Evolutionary conservation across 2,329 filamentous ascomycete species (phyloP).

Genomic region (Clonostachys sp.): DNA sequence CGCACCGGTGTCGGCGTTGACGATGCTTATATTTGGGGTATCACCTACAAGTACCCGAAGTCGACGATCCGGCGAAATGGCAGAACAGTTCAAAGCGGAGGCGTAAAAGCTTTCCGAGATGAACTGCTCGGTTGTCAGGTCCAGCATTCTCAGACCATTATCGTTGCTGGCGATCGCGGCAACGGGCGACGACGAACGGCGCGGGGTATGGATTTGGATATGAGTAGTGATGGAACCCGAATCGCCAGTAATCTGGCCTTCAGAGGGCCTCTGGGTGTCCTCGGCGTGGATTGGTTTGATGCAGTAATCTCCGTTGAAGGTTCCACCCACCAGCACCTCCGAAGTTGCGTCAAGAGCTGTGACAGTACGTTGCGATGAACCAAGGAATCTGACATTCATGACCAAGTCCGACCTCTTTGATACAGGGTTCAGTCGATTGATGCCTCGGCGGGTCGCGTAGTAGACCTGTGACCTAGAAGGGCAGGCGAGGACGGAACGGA

Average conservation of each 20-base stretch:
- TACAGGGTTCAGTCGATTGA: slow-evolving; percentile 48
- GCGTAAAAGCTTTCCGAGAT: slow-evolving; percentile 47
- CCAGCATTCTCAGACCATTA: slow-evolving; percentile 50
- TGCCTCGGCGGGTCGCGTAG: slow-evolving; percentile 45
- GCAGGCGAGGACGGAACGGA: slow-evolving; percentile 57
- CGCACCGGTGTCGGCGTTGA: slow-evolving; percentile 62
- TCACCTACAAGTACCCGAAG: slow-evolving; percentile 73
- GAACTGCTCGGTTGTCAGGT: slow-evolving; percentile 55
- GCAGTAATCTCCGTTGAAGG: slow-evolving; percentile 52
- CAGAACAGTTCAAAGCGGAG: slow-evolving; percentile 67
- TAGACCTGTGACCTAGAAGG: slow-evolving; percentile 50
- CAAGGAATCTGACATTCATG: background rate
- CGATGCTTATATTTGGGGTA: slow-evolving; percentile 58
- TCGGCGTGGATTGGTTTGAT: slow-evolving; percentile 39
- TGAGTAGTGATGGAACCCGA: slow-evolving; percentile 61
- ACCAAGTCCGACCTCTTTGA: slow-evolving; percentile 34
- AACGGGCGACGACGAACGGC: slow-evolving; percentile 44
- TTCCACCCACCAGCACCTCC: slow-evolving; percentile 54
- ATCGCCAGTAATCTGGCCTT: slow-evolving; percentile 42
- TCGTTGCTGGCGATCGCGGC: slow-evolving; percentile 64
- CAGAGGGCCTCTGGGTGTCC: slow-evolving; percentile 23
- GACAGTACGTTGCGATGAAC: slow-evolving; percentile 28
- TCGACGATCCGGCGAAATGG: slow-evolving; percentile 66
- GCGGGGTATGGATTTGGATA: slow-evolving; percentile 49
- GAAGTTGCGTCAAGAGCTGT: slow-evolving; percentile 47